A percentile compares a stretch with the other conserved stretches of the same genome.
Conservation (phyloP, 768 basidiomycete genomes). For the Omphalotus guepiniiformis region DNA sequence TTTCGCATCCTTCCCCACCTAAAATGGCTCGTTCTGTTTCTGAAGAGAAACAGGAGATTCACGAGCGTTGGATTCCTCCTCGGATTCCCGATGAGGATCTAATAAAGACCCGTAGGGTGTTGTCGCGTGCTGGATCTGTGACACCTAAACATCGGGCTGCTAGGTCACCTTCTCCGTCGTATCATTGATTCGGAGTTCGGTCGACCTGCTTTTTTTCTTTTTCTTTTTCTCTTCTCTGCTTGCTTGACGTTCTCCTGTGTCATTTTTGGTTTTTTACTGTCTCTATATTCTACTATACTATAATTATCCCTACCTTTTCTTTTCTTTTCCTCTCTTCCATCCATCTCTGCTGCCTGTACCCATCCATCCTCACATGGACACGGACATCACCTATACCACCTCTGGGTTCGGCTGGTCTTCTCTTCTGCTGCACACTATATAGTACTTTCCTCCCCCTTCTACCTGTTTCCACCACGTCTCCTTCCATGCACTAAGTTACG, state of each 20-base stretch:
- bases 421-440: background rate
- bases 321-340: slow-evolving; percentile 1
- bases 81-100: slow-evolving; percentile 16
- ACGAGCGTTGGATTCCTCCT: slow-evolving; percentile 63
- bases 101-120: slow-evolving; percentile 1
- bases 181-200: background rate
- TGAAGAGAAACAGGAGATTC: slow-evolving; percentile 62
- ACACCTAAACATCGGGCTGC: slow-evolving; percentile 4
- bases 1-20: slow-evolving; percentile 50
- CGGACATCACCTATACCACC: background rate
- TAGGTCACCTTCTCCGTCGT: slow-evolving; percentile 7
- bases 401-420: background rate
- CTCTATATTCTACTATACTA: slow-evolving; percentile 11
- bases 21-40: slow-evolving; percentile 59
- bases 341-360: no score
- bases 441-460: background rate
- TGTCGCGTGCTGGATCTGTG: slow-evolving; percentile 6
- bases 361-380: no score
- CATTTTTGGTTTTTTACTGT: slow-evolving; percentile 18
- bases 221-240: slow-evolving; percentile 19
- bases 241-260: slow-evolving; percentile 11
- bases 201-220: slow-evolving; percentile 10
- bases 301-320: background rate
- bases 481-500: no score
- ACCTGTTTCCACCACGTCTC: no score